Conservation (phyloP, 2,329 filamentous ascomycete genomes). For the Exophiala xenobiotica region DNA sequence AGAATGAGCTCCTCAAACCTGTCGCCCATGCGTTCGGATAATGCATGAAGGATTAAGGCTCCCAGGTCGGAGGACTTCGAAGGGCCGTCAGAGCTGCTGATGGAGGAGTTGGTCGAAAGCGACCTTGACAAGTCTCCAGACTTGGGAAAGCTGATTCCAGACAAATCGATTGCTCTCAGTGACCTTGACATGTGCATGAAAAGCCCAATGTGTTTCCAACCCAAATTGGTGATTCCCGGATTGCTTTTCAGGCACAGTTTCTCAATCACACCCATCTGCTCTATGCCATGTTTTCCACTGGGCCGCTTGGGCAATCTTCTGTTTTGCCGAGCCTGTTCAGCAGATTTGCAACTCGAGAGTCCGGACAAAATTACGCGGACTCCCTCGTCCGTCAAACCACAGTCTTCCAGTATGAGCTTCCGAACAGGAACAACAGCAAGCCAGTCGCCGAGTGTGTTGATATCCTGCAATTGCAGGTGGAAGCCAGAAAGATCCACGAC, state of each 20-base stretch:
- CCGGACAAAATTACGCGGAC: constrained; percentile 83
- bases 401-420: constrained; percentile 82
- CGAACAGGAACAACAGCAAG: constrained; percentile 88
- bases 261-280: constrained; percentile 69
- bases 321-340: constrained; percentile 56
- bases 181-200: constrained; percentile 90
- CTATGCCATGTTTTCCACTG: constrained; percentile 33
- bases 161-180: constrained; percentile 81
- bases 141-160: constrained; percentile 71
- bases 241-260: constrained; percentile 89
- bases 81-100: constrained; percentile 23
- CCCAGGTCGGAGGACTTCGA: constrained; percentile 52
- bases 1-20: constrained; percentile 80
- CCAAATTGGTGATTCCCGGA: constrained; percentile 74
- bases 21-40: constrained; percentile 73
- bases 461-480: constrained; percentile 76
- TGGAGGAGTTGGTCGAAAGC: constrained; percentile 23
- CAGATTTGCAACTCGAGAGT: constrained; percentile 73
- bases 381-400: constrained; percentile 81
- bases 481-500: constrained; percentile 84
- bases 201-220: constrained; percentile 86
- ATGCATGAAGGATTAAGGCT: constrained; percentile 68
- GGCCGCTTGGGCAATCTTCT: constrained; percentile 42
- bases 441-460: constrained; percentile 88
- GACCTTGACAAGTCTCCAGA: constrained; percentile 23